Evolutionary conservation across 2,329 filamentous ascomycete genomes (phyloP), one percentile per base, ranked within the genome.

Genomic region (Chaetoscypha palmicola): DNA sequence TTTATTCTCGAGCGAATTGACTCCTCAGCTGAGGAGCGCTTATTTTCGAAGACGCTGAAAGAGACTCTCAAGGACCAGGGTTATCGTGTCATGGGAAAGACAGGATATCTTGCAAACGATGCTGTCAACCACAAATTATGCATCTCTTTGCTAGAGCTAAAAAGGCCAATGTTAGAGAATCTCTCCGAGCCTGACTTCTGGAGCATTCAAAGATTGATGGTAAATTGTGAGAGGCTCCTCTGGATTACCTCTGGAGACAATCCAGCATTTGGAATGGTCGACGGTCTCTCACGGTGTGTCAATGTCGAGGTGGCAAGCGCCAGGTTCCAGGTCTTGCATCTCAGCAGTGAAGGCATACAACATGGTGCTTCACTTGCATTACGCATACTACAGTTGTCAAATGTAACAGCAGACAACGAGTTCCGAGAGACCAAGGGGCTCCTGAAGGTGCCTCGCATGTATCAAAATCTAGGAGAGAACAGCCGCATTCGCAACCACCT

Each of bases 121-220:
- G n/a, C n/a, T n/a, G 7, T 39, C 4, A 5, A 28, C 12, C 7
- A 28, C 21, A 5, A 10, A 5, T 16, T 39, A 12, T 44, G n/a
- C 28, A 44, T 44, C 34, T 28, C 41, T 22, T 14, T 38, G 3
- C 32, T 44, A 5, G 41, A 44, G 19, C 26, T 38, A 12, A 34
- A 44, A 19, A 38, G 8, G 12, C 41, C 41, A 5, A 3, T 44
- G 7, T 26, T 44, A 14, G 22, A 32, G 10, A 23, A 44, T 26
- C 34, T 44, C 5, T 21, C 32, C 24, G 20, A 37, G 23, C 20
- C 31, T 3, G 44, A 31, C 11, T 42, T 41, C 14, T 9, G 22
- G 3, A 30, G 12, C 14, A 14, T 46, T 19, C 22, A 37, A 26
- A 10, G 11, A 12, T 14, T 44, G 17, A 17, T 31, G 9, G 16